phyloP scores from a whole-genome alignment of 2,329 filamentous ascomycete species.

The Ophiostoma quercus region DNA sequence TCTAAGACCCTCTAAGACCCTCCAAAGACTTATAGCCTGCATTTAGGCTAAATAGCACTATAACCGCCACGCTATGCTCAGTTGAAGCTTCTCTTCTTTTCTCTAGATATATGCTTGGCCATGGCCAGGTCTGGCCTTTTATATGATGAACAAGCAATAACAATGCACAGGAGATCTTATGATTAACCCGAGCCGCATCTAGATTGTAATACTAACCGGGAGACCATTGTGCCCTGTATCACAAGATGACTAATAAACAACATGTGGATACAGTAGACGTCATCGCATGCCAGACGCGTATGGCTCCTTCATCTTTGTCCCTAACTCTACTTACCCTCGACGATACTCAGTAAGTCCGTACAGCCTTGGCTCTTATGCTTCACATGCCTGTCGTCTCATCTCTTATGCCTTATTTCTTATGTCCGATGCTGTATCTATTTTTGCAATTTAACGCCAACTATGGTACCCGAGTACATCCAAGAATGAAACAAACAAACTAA shows the following conservation, averaged over 20 bases:
- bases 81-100: not conserved
- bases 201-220: not conserved
- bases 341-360: not conserved
- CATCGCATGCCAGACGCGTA: not conserved
- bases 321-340: not conserved
- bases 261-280: not conserved
- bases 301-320: not conserved
- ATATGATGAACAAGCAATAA: not conserved
- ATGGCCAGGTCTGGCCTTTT: constrained; percentile 1
- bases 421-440: not conserved
- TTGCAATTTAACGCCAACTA: not conserved
- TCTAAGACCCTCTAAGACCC: not conserved
- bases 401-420: no score
- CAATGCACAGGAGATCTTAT: not conserved
- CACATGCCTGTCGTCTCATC: no score
- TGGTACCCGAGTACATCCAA: not conserved
- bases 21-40: not conserved
- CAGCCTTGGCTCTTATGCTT: not conserved
- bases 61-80: not conserved
- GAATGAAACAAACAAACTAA: not conserved
- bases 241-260: not conserved
- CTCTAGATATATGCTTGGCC: not conserved
- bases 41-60: constrained; percentile 25
- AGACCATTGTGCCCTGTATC: not conserved
- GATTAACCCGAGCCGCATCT: not conserved